Conservation (phyloP, 192 early-diverging fungal genomes). For the Podila horticola region DNA sequence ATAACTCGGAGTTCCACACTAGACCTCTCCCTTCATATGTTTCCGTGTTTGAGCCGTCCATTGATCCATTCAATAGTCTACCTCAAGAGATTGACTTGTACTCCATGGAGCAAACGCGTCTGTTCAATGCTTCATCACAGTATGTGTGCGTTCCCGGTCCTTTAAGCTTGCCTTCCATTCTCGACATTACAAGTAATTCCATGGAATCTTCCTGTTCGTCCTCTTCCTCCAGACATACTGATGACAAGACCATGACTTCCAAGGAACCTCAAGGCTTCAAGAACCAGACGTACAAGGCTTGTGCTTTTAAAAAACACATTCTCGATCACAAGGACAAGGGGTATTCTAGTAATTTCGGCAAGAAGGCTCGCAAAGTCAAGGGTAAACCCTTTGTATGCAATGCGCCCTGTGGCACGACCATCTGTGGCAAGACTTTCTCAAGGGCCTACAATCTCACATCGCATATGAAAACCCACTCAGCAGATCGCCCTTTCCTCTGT, state of each 20-base stretch:
- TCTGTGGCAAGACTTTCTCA: slow-evolving; percentile 76
- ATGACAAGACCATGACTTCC: background rate
- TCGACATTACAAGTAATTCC: background rate
- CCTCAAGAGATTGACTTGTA: background rate
- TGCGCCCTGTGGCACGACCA: too few species aligned
- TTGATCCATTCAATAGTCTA: background rate
- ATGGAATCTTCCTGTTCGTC: slow-evolving; percentile 15
- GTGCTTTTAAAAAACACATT: too few species aligned
- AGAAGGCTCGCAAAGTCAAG: slow-evolving; percentile 32
- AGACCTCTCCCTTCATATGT: too few species aligned
- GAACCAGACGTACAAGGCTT: too few species aligned
- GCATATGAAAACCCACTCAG: slow-evolving; percentile 80
- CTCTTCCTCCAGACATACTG: slow-evolving; percentile 10
- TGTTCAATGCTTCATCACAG: background rate
- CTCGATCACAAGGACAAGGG: background rate
- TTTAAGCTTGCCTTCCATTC: background rate
- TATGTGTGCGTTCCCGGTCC: background rate
- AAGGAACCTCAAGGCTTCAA: background rate
- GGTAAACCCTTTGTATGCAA: slow-evolving; percentile 36
- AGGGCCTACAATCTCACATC: slow-evolving; percentile 83
- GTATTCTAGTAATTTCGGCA: background rate
- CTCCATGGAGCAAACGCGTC: background rate
- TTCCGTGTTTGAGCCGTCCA: background rate
- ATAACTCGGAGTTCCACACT: too few species aligned
- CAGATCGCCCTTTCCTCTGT: slow-evolving; percentile 79